Base-by-base conservation (phyloP, 2,329 filamentous ascomycete species). In the Didymella glomerata region DNA sequence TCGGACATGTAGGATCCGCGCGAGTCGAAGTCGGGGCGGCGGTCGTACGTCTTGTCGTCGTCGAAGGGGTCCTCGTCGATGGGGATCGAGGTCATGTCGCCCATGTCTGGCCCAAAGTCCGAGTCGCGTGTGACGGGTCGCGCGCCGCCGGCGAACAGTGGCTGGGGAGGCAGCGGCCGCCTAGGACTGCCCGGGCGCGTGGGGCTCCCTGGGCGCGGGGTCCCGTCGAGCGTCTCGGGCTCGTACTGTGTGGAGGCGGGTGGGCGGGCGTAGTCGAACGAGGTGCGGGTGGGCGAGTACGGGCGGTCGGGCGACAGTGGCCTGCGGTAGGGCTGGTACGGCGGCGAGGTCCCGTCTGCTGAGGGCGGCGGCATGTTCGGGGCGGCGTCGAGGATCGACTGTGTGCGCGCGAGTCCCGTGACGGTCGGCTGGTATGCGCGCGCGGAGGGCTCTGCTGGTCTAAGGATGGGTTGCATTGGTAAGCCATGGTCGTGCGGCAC, bases 121-220 rank as follows among this genome's bases (percentile, higher is more conserved):
- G 80, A 78, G 42, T 79, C 78, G 48, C 78, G 74, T 2, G 80
- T 81, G 1, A 76, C 68, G 3, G 80, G 82, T 62, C 75, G 81
- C 4, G 59, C 64, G 9, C 83, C 81, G 9, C 79, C 82, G 2
- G 90, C 86, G 72, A 97, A 98, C 9, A 97, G 82, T 4, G 95
- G 95, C 28, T 93, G 92, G 0, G 93, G 92, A 2, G 95, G 95
- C 30, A 98, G 82, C 14, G 93, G 92, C 70, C 92, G 64, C 32
- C 69, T 45, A 16, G 53, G 71, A 20, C 93, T 91, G 20, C 93
- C 91, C 75, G 98, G 97, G 74, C 88, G 85, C 2, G 93, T 93
- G 1, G 94, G 93, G 0, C 94, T 97, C 5, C 94, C 94, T 1
- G 95, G 94, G 58, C 95, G 83, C 7, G 95, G 93, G 62, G 87